A percentile compares a stretch with the other conserved stretches of the same genome.
Conservation (phyloP, 768 basidiomycete genomes). For the Lactifluus piperatus region DNA sequence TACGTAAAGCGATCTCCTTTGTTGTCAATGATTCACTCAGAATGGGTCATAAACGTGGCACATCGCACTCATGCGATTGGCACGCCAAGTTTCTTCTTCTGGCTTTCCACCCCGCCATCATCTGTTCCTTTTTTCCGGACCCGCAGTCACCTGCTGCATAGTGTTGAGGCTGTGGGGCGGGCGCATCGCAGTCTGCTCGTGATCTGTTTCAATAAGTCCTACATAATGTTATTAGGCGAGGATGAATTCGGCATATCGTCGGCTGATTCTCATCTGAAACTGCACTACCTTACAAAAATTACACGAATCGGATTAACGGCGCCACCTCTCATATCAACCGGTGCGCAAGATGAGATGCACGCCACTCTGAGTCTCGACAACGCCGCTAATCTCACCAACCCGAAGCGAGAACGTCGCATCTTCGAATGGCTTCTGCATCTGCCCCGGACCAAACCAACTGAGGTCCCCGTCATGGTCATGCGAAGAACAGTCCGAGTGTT, state of each 20-base stretch:
- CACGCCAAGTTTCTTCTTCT: not conserved
- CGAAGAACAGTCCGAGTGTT: slow-evolving; percentile 86
- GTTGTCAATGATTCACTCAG: not conserved
- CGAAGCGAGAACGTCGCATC: slow-evolving; percentile 70
- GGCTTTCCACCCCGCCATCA: too few relatives aligned
- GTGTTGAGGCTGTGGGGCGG: too few relatives aligned
- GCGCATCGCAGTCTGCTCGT: too few relatives aligned
- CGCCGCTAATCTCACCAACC: slow-evolving; percentile 68
- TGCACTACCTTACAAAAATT: not conserved
- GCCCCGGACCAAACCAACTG: slow-evolving; percentile 72
- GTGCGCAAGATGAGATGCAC: slow-evolving; percentile 91
- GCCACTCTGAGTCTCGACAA: slow-evolving; percentile 87
- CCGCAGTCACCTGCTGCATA: too few relatives aligned
- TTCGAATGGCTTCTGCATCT: slow-evolving; percentile 98
- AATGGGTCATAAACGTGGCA: not conserved
- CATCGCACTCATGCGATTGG: not conserved
- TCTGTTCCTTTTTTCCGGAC: too few relatives aligned
- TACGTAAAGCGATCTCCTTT: not conserved
- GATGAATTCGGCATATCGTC: not conserved
- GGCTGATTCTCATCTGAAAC: not conserved
- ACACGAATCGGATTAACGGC: not conserved
- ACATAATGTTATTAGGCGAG: too few relatives aligned
- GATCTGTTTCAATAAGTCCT: too few relatives aligned
- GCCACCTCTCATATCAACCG: slow-evolving; percentile 34
- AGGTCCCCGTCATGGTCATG: slow-evolving; percentile 80